These are phyloP conservation scores for Myrica gale DNA, from an alignment of 306 rosid species.

Conservation along the genomic window DNA sequence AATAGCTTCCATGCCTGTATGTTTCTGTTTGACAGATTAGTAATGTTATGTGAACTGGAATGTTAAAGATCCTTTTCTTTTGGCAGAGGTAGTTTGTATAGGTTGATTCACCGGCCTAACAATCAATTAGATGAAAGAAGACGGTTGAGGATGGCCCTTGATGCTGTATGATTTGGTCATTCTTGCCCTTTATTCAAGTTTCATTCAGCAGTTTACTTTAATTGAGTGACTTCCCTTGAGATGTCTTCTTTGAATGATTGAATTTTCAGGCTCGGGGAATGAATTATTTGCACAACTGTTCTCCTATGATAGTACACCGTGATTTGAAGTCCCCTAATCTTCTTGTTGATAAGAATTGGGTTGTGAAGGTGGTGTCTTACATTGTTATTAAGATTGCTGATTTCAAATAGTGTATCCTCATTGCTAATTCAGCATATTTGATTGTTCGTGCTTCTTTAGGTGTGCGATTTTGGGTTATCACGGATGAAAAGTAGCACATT, in stretches of 20 bases:
- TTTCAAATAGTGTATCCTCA: constrained; percentile 11
- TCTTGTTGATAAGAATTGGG: constrained; percentile 90
- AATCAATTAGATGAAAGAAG: constrained; percentile 81
- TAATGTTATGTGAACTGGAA: constrained; percentile 24
- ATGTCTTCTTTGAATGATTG: constrained; percentile 27
- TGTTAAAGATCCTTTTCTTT: constrained; percentile 32
- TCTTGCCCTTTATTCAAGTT: constrained; percentile 25
- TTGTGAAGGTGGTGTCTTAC: constrained; percentile 59
- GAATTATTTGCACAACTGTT: constrained; percentile 88
- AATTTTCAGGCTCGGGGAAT: constrained; percentile 83
- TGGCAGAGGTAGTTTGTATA: constrained; percentile 92
- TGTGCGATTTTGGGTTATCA: constrained; percentile 93
- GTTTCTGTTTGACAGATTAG: constrained; percentile 12
- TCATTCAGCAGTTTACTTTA: constrained; percentile 14
- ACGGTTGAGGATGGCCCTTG: constrained; percentile 91
- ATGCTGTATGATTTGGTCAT: constrained; percentile 62
- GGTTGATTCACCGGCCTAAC: constrained; percentile 88
- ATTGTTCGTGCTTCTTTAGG: constrained; percentile 46
- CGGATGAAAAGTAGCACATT: constrained; percentile 90
- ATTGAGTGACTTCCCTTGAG: constrained; percentile 10
- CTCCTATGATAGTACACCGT: constrained; percentile 81
- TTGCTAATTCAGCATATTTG: constrained; percentile 24
- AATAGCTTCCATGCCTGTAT: neutral
- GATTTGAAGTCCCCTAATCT: constrained; percentile 97
- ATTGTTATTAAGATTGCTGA: constrained; percentile 10